Evolutionary conservation across 2,329 filamentous ascomycete genomes (phyloP).

Genomic region (Botrytis paeoniae): DNA sequence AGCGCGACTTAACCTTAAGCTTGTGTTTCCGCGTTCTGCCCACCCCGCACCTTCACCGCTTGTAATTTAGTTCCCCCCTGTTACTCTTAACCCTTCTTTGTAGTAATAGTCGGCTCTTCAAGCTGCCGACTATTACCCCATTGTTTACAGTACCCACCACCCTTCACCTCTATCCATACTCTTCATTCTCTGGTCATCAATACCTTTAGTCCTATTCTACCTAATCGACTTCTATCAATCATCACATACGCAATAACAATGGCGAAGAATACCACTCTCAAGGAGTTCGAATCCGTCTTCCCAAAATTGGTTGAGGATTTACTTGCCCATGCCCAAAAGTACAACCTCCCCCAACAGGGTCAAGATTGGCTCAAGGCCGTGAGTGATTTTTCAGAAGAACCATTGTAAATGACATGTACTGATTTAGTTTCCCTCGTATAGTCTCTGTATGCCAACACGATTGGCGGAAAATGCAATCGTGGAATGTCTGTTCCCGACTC

Average conservation of each 20-base stretch:
- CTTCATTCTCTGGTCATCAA: constrained; percentile 1
- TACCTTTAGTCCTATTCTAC: constrained; percentile 14
- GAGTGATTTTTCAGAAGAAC: constrained; percentile 18
- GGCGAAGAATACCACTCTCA: constrained; percentile 71
- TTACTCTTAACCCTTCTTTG: not conserved
- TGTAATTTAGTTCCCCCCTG: constrained; percentile 6
- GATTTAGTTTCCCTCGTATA: constrained; percentile 40
- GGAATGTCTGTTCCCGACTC: constrained; percentile 98
- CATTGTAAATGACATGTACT: constrained; percentile 14
- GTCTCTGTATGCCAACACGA: constrained; percentile 80
- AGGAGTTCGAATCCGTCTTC: constrained; percentile 89
- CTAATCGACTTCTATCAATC: not conserved
- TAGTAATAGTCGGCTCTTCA: no score
- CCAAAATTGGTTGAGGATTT: constrained; percentile 81
- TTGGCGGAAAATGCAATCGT: constrained; percentile 97
- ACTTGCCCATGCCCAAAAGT: constrained; percentile 71
- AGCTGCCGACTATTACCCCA: no score
- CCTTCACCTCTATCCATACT: not conserved
- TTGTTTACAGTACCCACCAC: not conserved
- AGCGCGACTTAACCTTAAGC: constrained; percentile 4
- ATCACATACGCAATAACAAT: constrained; percentile 41
- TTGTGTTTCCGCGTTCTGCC: constrained; percentile 14
- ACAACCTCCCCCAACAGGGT: constrained; percentile 78
- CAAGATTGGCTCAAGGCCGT: constrained; percentile 74
- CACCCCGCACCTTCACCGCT: constrained; percentile 22